phyloP scores from a whole-genome alignment of 441 rosid species.

The Populus hybrid region DNA sequence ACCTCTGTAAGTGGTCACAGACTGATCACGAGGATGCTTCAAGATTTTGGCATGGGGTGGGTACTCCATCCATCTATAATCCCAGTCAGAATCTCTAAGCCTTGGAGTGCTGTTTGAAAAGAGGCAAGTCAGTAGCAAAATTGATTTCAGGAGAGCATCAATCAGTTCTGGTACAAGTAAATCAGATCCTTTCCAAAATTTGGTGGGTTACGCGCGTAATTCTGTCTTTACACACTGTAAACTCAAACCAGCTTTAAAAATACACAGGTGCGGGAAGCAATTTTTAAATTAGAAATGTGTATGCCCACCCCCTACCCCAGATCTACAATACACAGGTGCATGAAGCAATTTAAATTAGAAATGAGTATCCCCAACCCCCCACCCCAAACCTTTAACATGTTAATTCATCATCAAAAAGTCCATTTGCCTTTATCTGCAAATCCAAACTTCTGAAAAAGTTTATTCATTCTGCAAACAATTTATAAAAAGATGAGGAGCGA shows the following conservation, averaged over 20 bases:
- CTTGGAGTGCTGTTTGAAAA: constrained; percentile 30
- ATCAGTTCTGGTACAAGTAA: constrained; percentile 3
- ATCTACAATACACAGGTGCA: too few species aligned
- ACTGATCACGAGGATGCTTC: constrained; percentile 55
- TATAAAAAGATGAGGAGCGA: too few species aligned
- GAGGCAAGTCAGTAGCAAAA: constrained; percentile 19
- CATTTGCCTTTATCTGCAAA: not conserved
- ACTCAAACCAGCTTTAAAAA: not conserved
- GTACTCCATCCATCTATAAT: constrained; percentile 64
- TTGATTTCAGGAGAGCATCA: not conserved
- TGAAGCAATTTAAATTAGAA: too few species aligned
- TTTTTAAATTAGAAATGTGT: too few species aligned
- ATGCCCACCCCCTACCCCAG: too few species aligned
- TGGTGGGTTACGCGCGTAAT: not conserved
- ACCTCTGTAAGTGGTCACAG: constrained; percentile 60
- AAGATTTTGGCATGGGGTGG: constrained; percentile 36
- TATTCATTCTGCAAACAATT: not conserved
- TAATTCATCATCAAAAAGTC: not conserved
- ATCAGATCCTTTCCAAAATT: not conserved
- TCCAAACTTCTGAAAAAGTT: not conserved
- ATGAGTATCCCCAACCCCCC: too few species aligned
- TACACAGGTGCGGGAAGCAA: not conserved
- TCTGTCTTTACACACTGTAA: not conserved
- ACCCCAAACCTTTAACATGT: not conserved
- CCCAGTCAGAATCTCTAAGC: constrained; percentile 40